These are phyloP conservation scores for Fusarium torulosum DNA, from an alignment of 2,329 filamentous ascomycete genomes.

Conservation along the genomic window DNA sequence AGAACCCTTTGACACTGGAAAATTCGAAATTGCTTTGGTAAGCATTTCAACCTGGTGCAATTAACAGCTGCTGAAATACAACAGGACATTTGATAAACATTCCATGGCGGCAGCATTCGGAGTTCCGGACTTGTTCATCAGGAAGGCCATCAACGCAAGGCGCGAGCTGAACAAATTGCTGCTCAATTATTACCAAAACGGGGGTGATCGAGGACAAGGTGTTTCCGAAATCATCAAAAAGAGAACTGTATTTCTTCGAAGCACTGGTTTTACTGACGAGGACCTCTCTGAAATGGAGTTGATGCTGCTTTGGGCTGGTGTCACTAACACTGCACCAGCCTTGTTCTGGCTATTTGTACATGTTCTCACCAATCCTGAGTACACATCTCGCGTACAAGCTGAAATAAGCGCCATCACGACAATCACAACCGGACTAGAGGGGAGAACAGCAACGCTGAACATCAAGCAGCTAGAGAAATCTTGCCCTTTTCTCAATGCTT, in stretches of 20 bases:
- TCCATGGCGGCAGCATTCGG: conserved; percentile 14
- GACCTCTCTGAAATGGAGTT: conserved; percentile 51
- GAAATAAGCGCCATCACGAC: conserved; percentile 48
- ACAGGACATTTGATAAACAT: conserved; percentile 20
- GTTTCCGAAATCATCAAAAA: conserved; percentile 49
- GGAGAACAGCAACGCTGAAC: conserved; percentile 48
- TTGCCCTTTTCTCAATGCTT: conserved; percentile 58
- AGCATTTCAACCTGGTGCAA: not conserved
- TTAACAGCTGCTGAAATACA: fast-evolving
- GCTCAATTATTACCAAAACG: conserved; percentile 49
- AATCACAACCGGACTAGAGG: not conserved
- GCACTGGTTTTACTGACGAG: conserved; percentile 46
- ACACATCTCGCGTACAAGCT: conserved; percentile 45
- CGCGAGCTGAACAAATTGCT: conserved; percentile 47
- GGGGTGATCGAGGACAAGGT: conserved; percentile 41
- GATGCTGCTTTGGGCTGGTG: conserved; percentile 49
- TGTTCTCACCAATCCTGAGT: conserved; percentile 47
- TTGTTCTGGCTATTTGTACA: conserved; percentile 54
- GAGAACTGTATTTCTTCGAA: conserved; percentile 47
- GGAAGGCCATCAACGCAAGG: conserved; percentile 35
- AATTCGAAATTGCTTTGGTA: conserved; percentile 56
- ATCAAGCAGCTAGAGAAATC: conserved; percentile 52
- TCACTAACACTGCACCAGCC: conserved; percentile 55
- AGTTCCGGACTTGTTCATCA: not conserved
- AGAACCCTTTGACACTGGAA: conserved; percentile 53